Conservation (phyloP, 345 rosid species). For the Turnera subulata region DNA sequence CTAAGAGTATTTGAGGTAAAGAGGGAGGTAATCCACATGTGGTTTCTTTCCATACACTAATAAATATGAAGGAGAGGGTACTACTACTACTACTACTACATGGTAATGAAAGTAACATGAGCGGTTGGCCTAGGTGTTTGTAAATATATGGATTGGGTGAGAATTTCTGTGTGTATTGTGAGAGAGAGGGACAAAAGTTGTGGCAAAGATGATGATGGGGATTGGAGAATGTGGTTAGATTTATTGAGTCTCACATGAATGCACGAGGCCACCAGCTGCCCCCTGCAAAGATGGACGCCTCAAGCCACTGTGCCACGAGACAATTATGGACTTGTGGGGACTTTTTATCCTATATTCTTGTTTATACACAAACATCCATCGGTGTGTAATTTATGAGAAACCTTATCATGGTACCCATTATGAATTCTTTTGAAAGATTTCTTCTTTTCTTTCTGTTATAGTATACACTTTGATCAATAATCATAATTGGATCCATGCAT, state of each 20-base stretch:
- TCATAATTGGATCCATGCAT: no score
- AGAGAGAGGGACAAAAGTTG: constrained; percentile 4
- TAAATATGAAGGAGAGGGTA: no score
- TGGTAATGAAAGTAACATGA: constrained; percentile 31
- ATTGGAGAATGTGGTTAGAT: constrained; percentile 23
- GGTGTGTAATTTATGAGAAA: background rate
- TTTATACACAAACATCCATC: background rate
- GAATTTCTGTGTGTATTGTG: constrained; percentile 5
- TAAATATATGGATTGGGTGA: constrained; percentile 8
- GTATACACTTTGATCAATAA: no score
- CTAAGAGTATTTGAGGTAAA: background rate
- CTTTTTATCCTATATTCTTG: background rate
- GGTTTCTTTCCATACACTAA: no score
- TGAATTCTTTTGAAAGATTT: background rate
- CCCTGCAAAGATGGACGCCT: constrained; percentile 13
- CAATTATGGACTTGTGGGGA: constrained; percentile 38
- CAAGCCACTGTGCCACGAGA: constrained; percentile 16
- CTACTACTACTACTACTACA: no score
- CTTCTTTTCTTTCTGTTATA: background rate
- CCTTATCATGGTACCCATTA: background rate
- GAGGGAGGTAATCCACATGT: background rate
- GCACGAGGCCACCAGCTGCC: constrained; percentile 40
- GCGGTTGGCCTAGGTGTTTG: constrained; percentile 14
- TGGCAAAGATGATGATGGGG: constrained; percentile 4
- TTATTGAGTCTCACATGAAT: constrained; percentile 44